Base-by-base conservation (phyloP, 345 rosid species). In the Heritiera fomes region DNA sequence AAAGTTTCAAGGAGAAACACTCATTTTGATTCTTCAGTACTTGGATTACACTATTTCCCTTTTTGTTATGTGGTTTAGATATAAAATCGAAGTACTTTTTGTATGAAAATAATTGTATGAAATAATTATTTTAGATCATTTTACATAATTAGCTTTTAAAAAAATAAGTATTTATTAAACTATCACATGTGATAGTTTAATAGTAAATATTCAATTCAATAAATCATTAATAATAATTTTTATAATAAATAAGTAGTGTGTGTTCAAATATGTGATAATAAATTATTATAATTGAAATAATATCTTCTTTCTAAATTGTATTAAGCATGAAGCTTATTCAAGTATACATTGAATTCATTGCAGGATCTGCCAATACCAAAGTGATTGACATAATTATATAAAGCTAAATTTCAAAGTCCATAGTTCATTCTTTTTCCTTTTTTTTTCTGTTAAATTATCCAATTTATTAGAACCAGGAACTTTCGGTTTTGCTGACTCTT, bases 311-410 rank as follows among this genome's bases (percentile, higher is more conserved):
- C 30, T 12, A 34, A 34, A 34, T 41, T 41, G 5, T 9, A 60
- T 60, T 23, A 28, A 10, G 14, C 64, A 60, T 60, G 28, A 60
- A 13, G 17, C 3, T 30, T 62, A 11, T 30, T 13, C 17, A 62
- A 62, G 32, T 7, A 43, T 8, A 34, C 2, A 34, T 34, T 34
- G 3, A 34, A 34, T 11, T 61, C 1, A 30, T 3, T 61, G 50
- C 50, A 66, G 23, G 41, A 66, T 67, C 71, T 41, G 14, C 15
- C 71, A 67, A 41, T 67, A 43, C 69, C 20, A 64, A n/a, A 18
- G 28, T 60, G 64, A 60, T 60, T 60, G 10, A 38, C 12, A 11
- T n/a, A 18, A n/a, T 7, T 41, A 41, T 41, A 41, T 41, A 5
- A 23, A 23, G 6, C 0, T 41, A 7, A 38, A 65, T 9, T 38